Conservation (phyloP, 2,329 filamentous ascomycete genomes). For the Epichloe scottii region DNA sequence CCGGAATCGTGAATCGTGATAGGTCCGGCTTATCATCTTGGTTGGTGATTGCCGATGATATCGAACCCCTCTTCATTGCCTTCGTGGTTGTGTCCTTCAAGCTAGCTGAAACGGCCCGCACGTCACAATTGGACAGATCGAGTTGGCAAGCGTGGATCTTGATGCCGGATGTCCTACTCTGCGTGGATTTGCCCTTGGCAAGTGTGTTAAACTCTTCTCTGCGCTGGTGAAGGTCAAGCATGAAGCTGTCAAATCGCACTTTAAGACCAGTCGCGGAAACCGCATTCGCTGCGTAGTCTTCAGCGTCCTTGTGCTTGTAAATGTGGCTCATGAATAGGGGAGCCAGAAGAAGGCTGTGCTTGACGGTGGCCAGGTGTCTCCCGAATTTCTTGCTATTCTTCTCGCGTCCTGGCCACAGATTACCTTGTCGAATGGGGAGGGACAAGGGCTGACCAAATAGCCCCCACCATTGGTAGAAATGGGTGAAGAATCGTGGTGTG, state of each 20-base stretch:
- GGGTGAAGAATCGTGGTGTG: constrained; percentile 90
- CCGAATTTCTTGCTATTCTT: constrained; percentile 99
- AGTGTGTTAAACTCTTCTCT: constrained; percentile 82
- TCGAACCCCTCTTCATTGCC: constrained; percentile 52
- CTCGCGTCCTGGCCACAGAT: constrained; percentile 80
- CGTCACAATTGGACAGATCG: constrained; percentile 81
- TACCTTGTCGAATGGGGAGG: constrained; percentile 82
- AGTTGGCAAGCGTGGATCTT: constrained; percentile 91
- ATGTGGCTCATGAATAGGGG: constrained; percentile 93
- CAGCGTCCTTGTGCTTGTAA: constrained; percentile 94
- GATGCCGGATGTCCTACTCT: constrained; percentile 79
- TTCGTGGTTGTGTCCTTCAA: constrained; percentile 71
- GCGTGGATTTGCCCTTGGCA: constrained; percentile 62
- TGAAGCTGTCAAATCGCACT: constrained; percentile 89
- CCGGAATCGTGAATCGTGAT: constrained; percentile 87
- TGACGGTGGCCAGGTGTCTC: constrained; percentile 92
- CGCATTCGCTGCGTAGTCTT: constrained; percentile 63
- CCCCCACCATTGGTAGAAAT: constrained; percentile 97
- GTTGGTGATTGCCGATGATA: constrained; percentile 38
- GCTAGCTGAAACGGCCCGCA: constrained; percentile 83
- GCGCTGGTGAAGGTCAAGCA: constrained; percentile 89
- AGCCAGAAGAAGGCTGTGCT: constrained; percentile 87
- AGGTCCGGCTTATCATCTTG: constrained; percentile 54
- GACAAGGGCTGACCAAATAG: constrained; percentile 93
- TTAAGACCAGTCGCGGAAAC: constrained; percentile 95